Evolutionary conservation across 2,329 filamentous ascomycete genomes (phyloP), one percentile per base, ranked within the genome.

Genomic region (Epicoccum nigrum): DNA sequence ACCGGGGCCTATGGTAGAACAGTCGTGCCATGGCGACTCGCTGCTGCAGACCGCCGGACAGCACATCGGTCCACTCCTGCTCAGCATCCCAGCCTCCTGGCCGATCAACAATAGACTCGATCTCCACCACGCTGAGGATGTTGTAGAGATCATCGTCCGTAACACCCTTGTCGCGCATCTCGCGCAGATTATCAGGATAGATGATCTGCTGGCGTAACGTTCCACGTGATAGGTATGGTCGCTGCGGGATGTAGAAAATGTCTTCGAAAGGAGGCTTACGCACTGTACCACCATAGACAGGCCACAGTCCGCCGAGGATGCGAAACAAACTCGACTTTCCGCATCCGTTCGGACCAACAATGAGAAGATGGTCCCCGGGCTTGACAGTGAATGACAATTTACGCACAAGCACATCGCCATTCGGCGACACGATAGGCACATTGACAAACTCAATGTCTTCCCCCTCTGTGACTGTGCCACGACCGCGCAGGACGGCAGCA

Each of bases 191-290:
- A 73, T 99, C 94, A 0, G 94, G 94, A 74, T 99, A 99, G 53
- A 94, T 96, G 63, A 99, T 92, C 68, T 99, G 94, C 72, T 97
- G 92, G 31, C 94, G 87, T n/a, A 99, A 83, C 1, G 89, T 92
- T 17, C 94, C 94, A 45, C 91, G 86, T 12, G 90, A 94, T 1
- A 99, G 83, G 69, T 99, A 99, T 0, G 94, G 94, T 1, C 94
- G 86, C 69, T 99, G 94, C 0, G 94, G 94, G 59, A 99, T 95
- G 77, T 99, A 99, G 77, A 97, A 99, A 69, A 99, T 97, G 70
- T 94, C 89, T 60, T 90, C 86, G 66, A 93, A 94, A 1, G 89
- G 86, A 1, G 94, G 94, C 73, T 97, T 97, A 65, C 90, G 83
- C 16, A 99, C 94, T 1, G 85, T 91, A 43, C 94, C 94, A 59